These are phyloP conservation scores for Floccularia luteovirens DNA, from an alignment of 768 basidiomycete species.

Conservation along the genomic window DNA sequence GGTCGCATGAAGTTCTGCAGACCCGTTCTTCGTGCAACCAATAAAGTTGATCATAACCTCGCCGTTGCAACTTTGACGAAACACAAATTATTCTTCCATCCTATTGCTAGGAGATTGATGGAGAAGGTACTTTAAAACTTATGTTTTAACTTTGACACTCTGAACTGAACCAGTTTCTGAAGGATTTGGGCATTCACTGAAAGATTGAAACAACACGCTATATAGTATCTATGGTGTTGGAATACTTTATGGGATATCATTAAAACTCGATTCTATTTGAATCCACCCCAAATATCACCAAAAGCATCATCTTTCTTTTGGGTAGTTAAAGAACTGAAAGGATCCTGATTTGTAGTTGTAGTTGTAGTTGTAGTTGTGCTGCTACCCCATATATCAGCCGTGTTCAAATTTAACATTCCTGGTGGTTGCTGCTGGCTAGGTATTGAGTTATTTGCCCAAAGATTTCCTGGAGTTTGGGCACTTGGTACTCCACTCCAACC, in stretches of 20 bases:
- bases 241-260: too few relatives aligned
- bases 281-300: constrained; percentile 79
- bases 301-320: constrained; percentile 73
- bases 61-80: constrained; percentile 43
- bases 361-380: constrained; percentile 16
- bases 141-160: background rate
- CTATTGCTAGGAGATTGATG: constrained; percentile 68
- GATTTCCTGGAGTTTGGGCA: constrained; percentile 28
- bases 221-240: too few relatives aligned
- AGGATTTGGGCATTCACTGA: background rate
- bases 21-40: constrained; percentile 51
- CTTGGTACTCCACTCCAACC: constrained; percentile 46
- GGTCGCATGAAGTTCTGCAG: constrained; percentile 86
- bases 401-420: constrained; percentile 37
- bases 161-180: background rate
- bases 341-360: constrained; percentile 19
- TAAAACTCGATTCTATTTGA: constrained; percentile 41
- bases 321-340: constrained; percentile 24
- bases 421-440: constrained; percentile 21
- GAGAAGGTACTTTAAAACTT: constrained; percentile 48
- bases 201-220: constrained; percentile 28
- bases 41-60: constrained; percentile 41
- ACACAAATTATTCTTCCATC: constrained; percentile 56
- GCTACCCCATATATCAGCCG: constrained; percentile 60
- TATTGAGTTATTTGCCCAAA: constrained; percentile 24